Evolutionary conservation across 805 yeast genomes (phyloP).

Genomic region (Candida taoyuanica): DNA sequence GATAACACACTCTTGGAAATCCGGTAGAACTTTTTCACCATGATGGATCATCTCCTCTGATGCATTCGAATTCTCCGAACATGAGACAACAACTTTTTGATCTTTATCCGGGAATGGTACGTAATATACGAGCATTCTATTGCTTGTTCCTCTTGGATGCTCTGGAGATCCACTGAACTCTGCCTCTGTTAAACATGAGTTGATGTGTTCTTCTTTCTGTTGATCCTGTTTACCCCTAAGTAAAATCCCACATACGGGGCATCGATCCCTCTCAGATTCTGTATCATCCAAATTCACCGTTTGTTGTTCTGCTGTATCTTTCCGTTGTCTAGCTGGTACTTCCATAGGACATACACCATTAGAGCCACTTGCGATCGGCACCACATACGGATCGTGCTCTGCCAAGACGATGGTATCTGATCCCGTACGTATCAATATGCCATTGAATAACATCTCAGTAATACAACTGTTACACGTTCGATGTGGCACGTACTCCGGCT

Average conservation of each 20-base stretch:
- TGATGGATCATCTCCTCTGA: conserved; percentile 3
- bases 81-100: conserved; percentile 20
- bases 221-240: conserved; percentile 11
- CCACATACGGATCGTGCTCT: too few relatives aligned
- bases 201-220: conserved; percentile 61
- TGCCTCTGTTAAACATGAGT: conserved; percentile 55
- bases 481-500: conserved; percentile 49
- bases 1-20: conserved; percentile 79
- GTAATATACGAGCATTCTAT: conserved; percentile 81
- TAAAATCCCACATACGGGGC: conserved; percentile 37
- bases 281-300: conserved; percentile 12
- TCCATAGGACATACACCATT: conserved; percentile 9
- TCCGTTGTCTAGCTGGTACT: conserved; percentile 12
- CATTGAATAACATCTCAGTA: conserved; percentile 42
- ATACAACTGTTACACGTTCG: conserved; percentile 75
- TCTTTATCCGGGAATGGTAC: conserved; percentile 26
- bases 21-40: conserved; percentile 21
- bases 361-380: too few relatives aligned
- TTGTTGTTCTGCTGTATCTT: conserved; percentile 9
- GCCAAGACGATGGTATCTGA: conserved; percentile 6
- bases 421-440: conserved; percentile 3
- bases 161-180: conserved; percentile 62
- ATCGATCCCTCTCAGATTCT: conserved; percentile 32
- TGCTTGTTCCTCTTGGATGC: conserved; percentile 46
- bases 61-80: conserved; percentile 22